Base-by-base conservation (phyloP, 2,329 filamentous ascomycete genomes). In the Lachnellula hyalina region DNA sequence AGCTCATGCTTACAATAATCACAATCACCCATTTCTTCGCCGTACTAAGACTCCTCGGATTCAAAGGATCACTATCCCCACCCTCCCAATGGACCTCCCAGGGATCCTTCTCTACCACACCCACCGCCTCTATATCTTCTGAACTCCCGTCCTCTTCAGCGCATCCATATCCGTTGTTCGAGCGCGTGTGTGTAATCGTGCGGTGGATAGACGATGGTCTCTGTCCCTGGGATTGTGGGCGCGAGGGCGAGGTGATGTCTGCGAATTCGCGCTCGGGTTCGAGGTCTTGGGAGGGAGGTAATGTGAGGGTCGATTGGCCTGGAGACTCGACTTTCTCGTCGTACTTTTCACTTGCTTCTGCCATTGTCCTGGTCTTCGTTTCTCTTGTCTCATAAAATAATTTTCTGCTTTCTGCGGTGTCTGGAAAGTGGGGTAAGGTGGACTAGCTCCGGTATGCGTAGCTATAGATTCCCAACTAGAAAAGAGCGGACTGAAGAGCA, bases 21-120 rank as follows among this genome's bases (percentile, higher is more conserved):
- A 92, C 84, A 58, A 96, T 86, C 32, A 84, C 54, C 93, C 93
- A 96, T 67, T 92, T 92, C 58, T 83, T 80, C n/a, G 72, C 67
- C 17, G 71, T 77, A 15, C 71, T 73, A 74, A 90, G 84, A 68
- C 82, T 90, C 55, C 86, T 82, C 0, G 92, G 92, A 63, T 86
- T 88, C 70, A 83, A 68, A 0, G 87, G 85, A 68, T 96, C 92
- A 47, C 76, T 73, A 55, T 90, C 85, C 5, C 78, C 79, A 14
- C 82, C 83, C 40, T 93, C 87, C 81, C 88, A 96, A 6, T 72
- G 72, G 19, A 97, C 90, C 58, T 90, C 80, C 63, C 83, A 92
- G 2, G 74, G 72, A 51, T 77, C 73, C 45, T 71, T 72, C 25
- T 63, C 63, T n/a, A 58, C 53, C 25, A 58, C 65, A 36, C 57